These are phyloP conservation scores for Mycena filopes DNA, from an alignment of 768 basidiomycete species.

Conservation along the genomic window DNA sequence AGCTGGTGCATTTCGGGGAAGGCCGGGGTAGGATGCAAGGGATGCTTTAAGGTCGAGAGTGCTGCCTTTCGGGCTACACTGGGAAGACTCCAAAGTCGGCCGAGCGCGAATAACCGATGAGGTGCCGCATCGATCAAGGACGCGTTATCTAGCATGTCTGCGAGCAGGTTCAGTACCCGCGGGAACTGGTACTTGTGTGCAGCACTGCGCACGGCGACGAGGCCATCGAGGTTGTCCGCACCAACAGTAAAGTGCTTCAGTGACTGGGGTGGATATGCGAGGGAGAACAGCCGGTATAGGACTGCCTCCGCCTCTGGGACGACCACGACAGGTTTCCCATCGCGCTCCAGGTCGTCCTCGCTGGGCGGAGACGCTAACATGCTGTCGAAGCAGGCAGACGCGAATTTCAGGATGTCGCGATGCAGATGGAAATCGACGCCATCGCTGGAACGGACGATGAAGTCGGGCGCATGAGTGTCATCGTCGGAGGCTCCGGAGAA, in stretches of 20 bases:
- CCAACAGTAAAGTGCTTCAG: neutral
- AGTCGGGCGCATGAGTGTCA: neutral
- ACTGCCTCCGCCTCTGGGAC: neutral
- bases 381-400: neutral
- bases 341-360: neutral
- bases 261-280: neutral
- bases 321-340: conserved; percentile 1
- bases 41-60: neutral
- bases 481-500: neutral
- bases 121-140: neutral
- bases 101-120: neutral
- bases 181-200: neutral
- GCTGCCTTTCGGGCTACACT: neutral
- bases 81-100: neutral
- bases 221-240: neutral
- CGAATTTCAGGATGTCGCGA: neutral
- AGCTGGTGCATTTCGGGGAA: neutral
- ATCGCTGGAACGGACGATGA: conserved; percentile 18
- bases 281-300: neutral
- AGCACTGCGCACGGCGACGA: neutral
- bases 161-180: neutral
- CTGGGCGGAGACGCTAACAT: neutral
- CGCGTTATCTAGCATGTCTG: neutral
- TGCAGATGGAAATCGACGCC: conserved; percentile 14
- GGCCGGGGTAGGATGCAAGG: neutral